These are phyloP conservation scores for Erysimum cheiri DNA, from an alignment of 441 rosid species.

Conservation along the genomic window DNA sequence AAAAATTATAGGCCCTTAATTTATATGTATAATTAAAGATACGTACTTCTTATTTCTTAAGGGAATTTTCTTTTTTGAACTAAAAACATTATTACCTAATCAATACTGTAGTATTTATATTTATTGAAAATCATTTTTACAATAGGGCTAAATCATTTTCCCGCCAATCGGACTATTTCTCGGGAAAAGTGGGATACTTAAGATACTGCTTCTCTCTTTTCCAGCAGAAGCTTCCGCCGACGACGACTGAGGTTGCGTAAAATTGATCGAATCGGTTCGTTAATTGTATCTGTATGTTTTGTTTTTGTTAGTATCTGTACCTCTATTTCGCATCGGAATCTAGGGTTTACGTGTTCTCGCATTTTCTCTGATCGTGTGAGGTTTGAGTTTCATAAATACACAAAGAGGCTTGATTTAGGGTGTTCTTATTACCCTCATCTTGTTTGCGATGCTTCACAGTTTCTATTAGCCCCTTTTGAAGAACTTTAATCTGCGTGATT, in stretches of 20 bases:
- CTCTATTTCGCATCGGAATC: background rate
- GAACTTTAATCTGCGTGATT: background rate
- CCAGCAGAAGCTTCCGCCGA: constrained; percentile 4
- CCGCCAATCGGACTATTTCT: too few relatives aligned
- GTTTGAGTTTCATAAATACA: background rate
- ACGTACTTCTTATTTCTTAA: too few relatives aligned
- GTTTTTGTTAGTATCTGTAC: background rate
- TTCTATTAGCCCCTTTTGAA: background rate
- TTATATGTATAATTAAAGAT: too few relatives aligned
- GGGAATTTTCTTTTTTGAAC: too few relatives aligned
- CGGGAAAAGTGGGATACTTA: too few relatives aligned
- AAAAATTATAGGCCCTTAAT: too few relatives aligned
- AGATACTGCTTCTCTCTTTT: background rate
- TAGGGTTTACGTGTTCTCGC: background rate
- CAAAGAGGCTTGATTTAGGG: background rate
- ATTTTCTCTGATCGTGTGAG: background rate
- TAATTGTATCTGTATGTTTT: background rate
- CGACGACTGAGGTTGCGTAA: background rate
- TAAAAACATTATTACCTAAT: too few relatives aligned
- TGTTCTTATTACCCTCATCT: too few relatives aligned
- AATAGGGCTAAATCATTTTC: too few relatives aligned
- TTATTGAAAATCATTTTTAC: too few relatives aligned
- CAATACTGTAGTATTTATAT: too few relatives aligned
- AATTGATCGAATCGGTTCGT: background rate
- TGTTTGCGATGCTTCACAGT: too few relatives aligned